Percentiles rank a stretch among this genome's conserved stretches.
Evolutionary conservation across 169 alveolate species (phyloP).

Genomic region (Eimeria zaria): DNA sequence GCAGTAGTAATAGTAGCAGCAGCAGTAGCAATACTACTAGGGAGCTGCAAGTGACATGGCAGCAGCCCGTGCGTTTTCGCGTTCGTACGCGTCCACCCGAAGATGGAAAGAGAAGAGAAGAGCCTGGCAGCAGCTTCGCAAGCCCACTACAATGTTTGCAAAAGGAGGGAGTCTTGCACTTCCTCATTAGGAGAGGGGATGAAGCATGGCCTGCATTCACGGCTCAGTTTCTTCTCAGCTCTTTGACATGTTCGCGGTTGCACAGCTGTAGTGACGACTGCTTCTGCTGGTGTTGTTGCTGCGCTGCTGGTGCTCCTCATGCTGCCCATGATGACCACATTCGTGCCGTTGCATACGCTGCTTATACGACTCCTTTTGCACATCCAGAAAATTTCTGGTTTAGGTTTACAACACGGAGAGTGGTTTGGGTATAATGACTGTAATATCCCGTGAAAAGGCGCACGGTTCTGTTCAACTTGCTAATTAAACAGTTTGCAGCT

Average conservation of each 20-base stretch:
- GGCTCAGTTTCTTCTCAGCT: conserved; percentile 32
- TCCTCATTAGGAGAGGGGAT: conserved; percentile 14
- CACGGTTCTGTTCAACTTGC: not conserved
- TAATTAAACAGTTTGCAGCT: not conserved
- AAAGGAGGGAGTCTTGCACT: conserved; percentile 46
- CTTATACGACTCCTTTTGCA: not conserved
- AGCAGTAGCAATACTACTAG: not conserved
- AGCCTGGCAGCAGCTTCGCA: not conserved
- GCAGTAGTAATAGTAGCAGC: conserved; percentile 14
- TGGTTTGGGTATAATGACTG: not conserved
- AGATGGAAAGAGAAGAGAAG: not conserved
- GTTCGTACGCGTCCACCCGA: not conserved
- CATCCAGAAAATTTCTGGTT: not conserved
- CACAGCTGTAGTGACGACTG: not conserved
- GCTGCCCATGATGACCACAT: not conserved
- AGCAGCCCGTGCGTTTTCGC: conserved; percentile 1
- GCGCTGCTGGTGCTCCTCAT: not conserved
- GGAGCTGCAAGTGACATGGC: conserved; percentile 54
- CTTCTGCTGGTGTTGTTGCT: not conserved
- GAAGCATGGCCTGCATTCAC: conserved; percentile 37
- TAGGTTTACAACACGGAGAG: not conserved
- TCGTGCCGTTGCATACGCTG: not conserved
- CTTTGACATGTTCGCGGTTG: conserved; percentile 13
- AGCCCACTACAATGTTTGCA: conserved; percentile 6
- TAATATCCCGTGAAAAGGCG: not conserved